Evolutionary conservation across 179 eudicot genomes (phyloP), one percentile per base, ranked within the genome.

Genomic region (Corrigiola litoralis): DNA sequence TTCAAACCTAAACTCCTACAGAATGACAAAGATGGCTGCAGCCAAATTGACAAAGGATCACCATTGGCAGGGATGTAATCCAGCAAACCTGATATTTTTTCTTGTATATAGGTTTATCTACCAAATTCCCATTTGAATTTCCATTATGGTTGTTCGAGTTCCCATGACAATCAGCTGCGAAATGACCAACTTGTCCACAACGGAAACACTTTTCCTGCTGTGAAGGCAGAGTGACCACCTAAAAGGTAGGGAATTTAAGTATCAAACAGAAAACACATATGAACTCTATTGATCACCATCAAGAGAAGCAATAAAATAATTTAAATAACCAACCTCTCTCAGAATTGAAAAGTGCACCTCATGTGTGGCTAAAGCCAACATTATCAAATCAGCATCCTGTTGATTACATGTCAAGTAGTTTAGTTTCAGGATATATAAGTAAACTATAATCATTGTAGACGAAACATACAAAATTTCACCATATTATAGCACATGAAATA

Each of bases 351-450:
- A 94, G 78, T 94, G 99, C 71, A 94, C 85, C 80, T 94, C 99
- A 65, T 94, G 99, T 12, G 97, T 94, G 25, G 99, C 99, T 24
- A 94, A 77, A 66, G 96, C 75, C 78, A 90, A 68, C 99, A 90
- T 94, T 72, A 94, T 94, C 73, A 94, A 85, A 75, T 94, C 99
- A 38, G 99, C 99, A 78, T 94, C 99, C 99, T 94, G 79, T n/a
- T 48, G 28, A 64, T 51, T 23, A 53, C 16, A 68, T 42, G 24
- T 60, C 51, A 45, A 72, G 37, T 57, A 55, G 37, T 45, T 57
- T 20, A 49, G 21, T 64, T 38, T 44, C 27, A 9, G n/a, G n/a
- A 61, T 47, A 61, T 53, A 36, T 8, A 41, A 23, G 41, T 31
- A 48, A 45, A 21, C 14, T n/a, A n/a, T n/a, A 44, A 21, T 14